Conservation (phyloP, 345 rosid species). For the Hibiscus tridactylites region DNA sequence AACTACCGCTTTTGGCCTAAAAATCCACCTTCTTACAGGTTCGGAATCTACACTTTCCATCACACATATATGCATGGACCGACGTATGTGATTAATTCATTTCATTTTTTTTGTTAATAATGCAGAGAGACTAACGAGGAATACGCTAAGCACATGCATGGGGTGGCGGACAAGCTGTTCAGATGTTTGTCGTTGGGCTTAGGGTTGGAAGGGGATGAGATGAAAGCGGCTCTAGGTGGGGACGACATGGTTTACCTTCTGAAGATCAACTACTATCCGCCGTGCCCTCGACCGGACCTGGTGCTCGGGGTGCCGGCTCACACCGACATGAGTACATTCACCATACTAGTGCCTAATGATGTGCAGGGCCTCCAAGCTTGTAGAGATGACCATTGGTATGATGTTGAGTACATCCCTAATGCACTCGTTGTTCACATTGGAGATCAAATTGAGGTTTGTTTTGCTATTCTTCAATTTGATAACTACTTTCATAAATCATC, state of each 20-base stretch:
- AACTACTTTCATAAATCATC: no score
- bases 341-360: slow-evolving; percentile 74
- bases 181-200: slow-evolving; percentile 48
- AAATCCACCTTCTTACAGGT: slow-evolving; percentile 73
- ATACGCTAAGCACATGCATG: slow-evolving; percentile 38
- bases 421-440: slow-evolving; percentile 81
- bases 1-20: slow-evolving; percentile 67
- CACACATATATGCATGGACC: background rate
- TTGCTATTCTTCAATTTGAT: background rate
- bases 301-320: slow-evolving; percentile 73
- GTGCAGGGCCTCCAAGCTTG: slow-evolving; percentile 77
- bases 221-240: slow-evolving; percentile 58
- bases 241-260: slow-evolving; percentile 47
- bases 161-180: slow-evolving; percentile 44
- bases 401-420: slow-evolving; percentile 54
- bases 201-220: slow-evolving; percentile 38
- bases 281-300: slow-evolving; percentile 84
- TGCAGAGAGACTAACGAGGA: slow-evolving; percentile 73
- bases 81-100: background rate
- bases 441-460: slow-evolving; percentile 56
- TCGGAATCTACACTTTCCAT: background rate
- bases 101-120: background rate
- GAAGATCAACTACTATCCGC: slow-evolving; percentile 84
- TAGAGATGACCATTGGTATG: slow-evolving; percentile 58
- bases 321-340: slow-evolving; percentile 57